These are phyloP conservation scores for Spathaspora gorwiae DNA, from an alignment of 805 yeast species.

Conservation along the genomic window DNA sequence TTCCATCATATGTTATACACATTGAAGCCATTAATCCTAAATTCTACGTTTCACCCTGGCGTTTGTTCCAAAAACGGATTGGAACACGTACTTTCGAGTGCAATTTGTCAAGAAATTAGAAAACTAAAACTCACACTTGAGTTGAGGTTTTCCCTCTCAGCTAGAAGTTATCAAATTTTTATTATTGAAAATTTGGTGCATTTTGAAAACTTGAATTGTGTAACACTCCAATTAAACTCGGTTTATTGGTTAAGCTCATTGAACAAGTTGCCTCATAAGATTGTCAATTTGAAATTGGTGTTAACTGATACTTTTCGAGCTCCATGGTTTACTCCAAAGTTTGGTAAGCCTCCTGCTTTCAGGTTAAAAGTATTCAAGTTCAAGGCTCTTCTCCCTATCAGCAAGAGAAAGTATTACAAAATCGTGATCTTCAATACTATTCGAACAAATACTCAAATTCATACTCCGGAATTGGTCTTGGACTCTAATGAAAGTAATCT, in stretches of 20 bases:
- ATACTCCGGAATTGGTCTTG: neutral
- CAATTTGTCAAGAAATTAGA: neutral
- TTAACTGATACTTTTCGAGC: neutral
- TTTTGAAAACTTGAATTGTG: neutral
- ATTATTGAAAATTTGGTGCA: neutral
- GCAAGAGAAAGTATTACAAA: neutral
- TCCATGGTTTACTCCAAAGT: neutral
- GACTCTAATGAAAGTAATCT: neutral
- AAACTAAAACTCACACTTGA: neutral
- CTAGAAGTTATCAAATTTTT: neutral
- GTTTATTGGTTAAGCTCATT: neutral
- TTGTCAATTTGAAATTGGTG: slow-evolving; percentile 1
- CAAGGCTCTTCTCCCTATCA: neutral
- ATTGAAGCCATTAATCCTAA: slow-evolving; percentile 7
- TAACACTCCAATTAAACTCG: neutral
- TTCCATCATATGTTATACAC: slow-evolving; percentile 9
- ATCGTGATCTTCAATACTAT: neutral
- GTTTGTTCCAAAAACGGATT: neutral
- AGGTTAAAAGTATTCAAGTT: neutral
- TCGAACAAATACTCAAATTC: too few species aligned
- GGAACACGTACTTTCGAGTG: neutral
- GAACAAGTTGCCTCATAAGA: slow-evolving; percentile 1
- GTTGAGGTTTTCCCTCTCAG: neutral
- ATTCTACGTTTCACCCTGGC: neutral
- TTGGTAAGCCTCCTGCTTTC: neutral